Conservation (phyloP, 1,139 yeast species). For the Geotrichum cucujoidarum region DNA sequence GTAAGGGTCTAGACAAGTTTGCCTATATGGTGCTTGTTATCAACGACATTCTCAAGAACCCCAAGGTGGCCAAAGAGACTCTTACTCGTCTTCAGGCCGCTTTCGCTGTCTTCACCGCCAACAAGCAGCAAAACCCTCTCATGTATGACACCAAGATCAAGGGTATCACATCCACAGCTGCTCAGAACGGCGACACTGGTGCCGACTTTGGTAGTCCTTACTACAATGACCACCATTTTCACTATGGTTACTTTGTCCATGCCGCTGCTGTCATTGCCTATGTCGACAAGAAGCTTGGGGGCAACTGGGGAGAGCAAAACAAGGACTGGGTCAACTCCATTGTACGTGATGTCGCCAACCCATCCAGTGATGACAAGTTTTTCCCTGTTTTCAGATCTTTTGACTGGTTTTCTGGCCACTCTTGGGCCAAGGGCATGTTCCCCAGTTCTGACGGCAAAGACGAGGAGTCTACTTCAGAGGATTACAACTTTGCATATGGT, state of each 20-base stretch:
- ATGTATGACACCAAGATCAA: constrained; percentile 63
- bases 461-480: constrained; percentile 78
- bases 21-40: constrained; percentile 66
- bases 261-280: constrained; percentile 73
- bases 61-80: constrained; percentile 46
- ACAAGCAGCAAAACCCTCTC: constrained; percentile 54
- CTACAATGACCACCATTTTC: constrained; percentile 80
- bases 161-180: constrained; percentile 65
- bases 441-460: constrained; percentile 70
- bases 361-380: constrained; percentile 51
- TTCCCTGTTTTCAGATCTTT: constrained; percentile 77
- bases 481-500: constrained; percentile 74
- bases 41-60: constrained; percentile 54
- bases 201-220: constrained; percentile 64
- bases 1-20: constrained; percentile 69
- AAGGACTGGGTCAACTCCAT: constrained; percentile 57
- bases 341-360: constrained; percentile 75
- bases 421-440: constrained; percentile 78
- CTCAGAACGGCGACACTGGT: constrained; percentile 44
- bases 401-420: constrained; percentile 79
- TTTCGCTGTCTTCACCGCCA: constrained; percentile 45
- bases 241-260: constrained; percentile 71
- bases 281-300: constrained; percentile 52
- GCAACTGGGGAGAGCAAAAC: constrained; percentile 62
- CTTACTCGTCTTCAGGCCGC: constrained; percentile 51